A percentile compares a stretch with the other conserved stretches of the same genome.
phyloP scores from a whole-genome alignment of 495 filamentous ascomycete genomes.

The Neurospora africana region DNA sequence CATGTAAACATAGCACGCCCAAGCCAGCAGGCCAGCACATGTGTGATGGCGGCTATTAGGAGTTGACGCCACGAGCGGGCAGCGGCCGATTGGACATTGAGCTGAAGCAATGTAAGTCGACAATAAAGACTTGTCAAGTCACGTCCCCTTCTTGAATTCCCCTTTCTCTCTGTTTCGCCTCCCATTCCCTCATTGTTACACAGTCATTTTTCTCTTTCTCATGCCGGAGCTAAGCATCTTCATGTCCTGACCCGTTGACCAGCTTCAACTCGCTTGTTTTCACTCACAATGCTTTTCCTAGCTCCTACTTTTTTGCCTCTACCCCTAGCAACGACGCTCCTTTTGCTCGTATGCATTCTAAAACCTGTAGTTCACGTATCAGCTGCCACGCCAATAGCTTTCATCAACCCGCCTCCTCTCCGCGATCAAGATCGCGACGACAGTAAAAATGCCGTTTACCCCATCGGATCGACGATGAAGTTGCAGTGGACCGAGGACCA shows the following conservation, averaged over 20 bases:
- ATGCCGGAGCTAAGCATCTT: background rate
- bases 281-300: background rate
- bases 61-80: background rate
- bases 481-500: background rate
- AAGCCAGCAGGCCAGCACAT: background rate
- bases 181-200: background rate
- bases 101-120: background rate
- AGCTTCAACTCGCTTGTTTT: background rate
- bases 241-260: background rate
- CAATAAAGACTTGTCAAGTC: background rate
- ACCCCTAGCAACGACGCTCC: too few relatives aligned
- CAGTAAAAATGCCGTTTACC: background rate
- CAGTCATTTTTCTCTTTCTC: constrained; percentile 1
- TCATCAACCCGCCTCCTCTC: background rate
- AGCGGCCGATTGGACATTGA: background rate
- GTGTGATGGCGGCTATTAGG: background rate
- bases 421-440: background rate
- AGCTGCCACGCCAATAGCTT: background rate
- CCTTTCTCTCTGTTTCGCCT: background rate
- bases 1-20: too few relatives aligned
- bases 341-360: background rate
- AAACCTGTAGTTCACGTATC: background rate
- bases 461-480: background rate
- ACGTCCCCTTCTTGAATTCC: background rate
- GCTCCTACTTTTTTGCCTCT: background rate